phyloP scores from a whole-genome alignment of 768 basidiomycete genomes.

The Pleurotus salmoneostramineus region DNA sequence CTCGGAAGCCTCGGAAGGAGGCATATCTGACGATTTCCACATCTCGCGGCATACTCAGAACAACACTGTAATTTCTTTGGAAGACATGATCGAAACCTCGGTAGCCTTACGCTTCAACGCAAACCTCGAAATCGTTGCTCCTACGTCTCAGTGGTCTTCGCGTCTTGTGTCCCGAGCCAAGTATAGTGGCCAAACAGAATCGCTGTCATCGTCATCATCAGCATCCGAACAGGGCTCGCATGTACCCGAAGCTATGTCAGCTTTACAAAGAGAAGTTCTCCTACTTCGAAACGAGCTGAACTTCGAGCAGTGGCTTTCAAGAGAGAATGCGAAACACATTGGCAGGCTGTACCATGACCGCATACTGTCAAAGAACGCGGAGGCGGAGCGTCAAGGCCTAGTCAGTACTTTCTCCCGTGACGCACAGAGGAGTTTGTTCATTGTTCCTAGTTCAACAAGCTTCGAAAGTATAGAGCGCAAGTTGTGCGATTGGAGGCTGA shows the following conservation, averaged over 20 bases:
- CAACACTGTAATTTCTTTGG: constrained; percentile 53
- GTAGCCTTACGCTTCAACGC: constrained; percentile 69
- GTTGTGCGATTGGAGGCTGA: constrained; percentile 66
- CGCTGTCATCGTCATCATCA: neutral
- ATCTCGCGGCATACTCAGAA: constrained; percentile 17
- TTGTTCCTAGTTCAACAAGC: constrained; percentile 64
- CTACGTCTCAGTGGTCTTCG: constrained; percentile 49
- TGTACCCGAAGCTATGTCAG: constrained; percentile 62
- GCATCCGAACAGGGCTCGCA: constrained; percentile 20
- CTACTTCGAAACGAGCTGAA: constrained; percentile 78
- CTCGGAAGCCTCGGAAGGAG: neutral
- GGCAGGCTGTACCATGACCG: constrained; percentile 76
- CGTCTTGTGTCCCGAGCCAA: constrained; percentile 33
- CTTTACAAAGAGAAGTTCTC: constrained; percentile 71
- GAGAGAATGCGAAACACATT: constrained; percentile 80
- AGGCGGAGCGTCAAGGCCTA: constrained; percentile 77
- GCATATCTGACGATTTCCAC: neutral
- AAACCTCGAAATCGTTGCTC: constrained; percentile 56
- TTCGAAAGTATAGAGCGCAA: constrained; percentile 71
- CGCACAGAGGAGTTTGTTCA: neutral
- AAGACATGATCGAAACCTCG: constrained; percentile 72
- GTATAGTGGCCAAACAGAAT: constrained; percentile 9
- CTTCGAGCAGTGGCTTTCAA: constrained; percentile 79
- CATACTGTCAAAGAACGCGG: constrained; percentile 68
- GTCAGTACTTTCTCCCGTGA: constrained; percentile 35